Evolutionary conservation across 371 early-diverging fungal species (phyloP).

Genomic region (Mucor saturninus): DNA sequence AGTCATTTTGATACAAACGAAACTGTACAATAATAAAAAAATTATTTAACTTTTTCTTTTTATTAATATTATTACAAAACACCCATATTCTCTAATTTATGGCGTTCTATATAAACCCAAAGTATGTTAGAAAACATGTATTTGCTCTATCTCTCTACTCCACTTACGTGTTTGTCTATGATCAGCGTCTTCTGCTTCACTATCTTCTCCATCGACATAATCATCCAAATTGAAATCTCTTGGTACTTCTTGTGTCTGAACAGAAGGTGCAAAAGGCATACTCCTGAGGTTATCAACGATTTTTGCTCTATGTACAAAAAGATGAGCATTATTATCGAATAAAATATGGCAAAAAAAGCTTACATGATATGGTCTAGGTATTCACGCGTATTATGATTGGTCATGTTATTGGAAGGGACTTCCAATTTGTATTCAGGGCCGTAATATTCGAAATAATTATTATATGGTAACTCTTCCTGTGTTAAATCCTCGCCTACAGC

Average conservation of each 20-base stretch:
- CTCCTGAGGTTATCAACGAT: slow-evolving; percentile 91
- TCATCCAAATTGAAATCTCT: slow-evolving; percentile 51
- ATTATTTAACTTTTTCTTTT: neutral
- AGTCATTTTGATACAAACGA: neutral
- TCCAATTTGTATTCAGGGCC: slow-evolving; percentile 95
- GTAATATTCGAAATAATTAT: slow-evolving; percentile 95
- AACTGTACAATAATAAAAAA: slow-evolving; percentile 7
- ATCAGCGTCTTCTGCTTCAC: slow-evolving; percentile 53
- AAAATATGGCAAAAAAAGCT: slow-evolving; percentile 6
- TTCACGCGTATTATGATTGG: slow-evolving; percentile 89
- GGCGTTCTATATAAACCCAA: slow-evolving; percentile 25
- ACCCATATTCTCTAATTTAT: slow-evolving; percentile 43
- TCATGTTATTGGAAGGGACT: slow-evolving; percentile 96
- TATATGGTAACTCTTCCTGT: slow-evolving; percentile 83
- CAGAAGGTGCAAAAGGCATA: slow-evolving; percentile 93
- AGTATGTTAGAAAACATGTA: neutral
- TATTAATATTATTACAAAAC: slow-evolving; percentile 22
- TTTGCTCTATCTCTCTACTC: no score
- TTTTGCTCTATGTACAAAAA: slow-evolving; percentile 48
- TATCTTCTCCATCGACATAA: slow-evolving; percentile 54
- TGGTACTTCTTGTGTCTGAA: slow-evolving; percentile 84
- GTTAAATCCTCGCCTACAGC: slow-evolving; percentile 77
- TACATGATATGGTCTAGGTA: slow-evolving; percentile 89
- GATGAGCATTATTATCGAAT: neutral
- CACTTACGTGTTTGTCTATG: slow-evolving; percentile 48